Evolutionary conservation across 257 asterid species (phyloP), one percentile per base, ranked within the genome.

Genomic region (Scutellaria barbata): DNA sequence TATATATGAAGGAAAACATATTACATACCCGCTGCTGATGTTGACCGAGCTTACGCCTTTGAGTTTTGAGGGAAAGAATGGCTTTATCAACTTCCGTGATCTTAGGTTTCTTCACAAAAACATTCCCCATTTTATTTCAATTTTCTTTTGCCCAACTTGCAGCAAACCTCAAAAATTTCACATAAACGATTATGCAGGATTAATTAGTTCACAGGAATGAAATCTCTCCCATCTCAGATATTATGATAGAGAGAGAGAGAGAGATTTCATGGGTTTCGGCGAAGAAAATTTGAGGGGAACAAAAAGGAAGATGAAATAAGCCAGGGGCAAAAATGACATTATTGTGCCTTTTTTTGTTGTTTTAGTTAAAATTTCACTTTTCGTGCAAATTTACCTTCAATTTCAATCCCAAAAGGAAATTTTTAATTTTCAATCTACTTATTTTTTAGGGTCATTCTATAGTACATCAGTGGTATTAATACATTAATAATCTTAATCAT

Each of bases 11-110:
- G 16, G 14, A 33, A 66, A 25, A 63, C 22, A 30, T 22, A 22
- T 22, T 22, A 22, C 65, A 63, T n/a, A 91, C 99, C 98, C 88
- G 90, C 61, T 82, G 94, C 83, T 95, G 99, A 79, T 95, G 88
- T 80, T 87, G 97, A 52, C 87, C 98, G 74, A 95, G 97, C 85
- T 88, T 92, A 35, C 99, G 96, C 85, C 99, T 75, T 69, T 95
- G 99, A 70, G 99, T 95, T 83, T 89, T 95, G 74, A 95, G 96
- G 69, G 98, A 87, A 39, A 92, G 97, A 72, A 95, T 92, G 47
- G 99, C 99, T 81, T 40, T 85, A 70, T 95, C 99, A 42, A 89
- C 98, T 76, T 89, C 95, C 30, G 98, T 95, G 81, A 95, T 88
- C 87, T 87, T 95, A 1, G 97, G 96, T 77, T 87, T 92, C 87